phyloP scores from a whole-genome alignment of 2,329 filamentous ascomycete species.

The Calonectria hawksworthii region DNA sequence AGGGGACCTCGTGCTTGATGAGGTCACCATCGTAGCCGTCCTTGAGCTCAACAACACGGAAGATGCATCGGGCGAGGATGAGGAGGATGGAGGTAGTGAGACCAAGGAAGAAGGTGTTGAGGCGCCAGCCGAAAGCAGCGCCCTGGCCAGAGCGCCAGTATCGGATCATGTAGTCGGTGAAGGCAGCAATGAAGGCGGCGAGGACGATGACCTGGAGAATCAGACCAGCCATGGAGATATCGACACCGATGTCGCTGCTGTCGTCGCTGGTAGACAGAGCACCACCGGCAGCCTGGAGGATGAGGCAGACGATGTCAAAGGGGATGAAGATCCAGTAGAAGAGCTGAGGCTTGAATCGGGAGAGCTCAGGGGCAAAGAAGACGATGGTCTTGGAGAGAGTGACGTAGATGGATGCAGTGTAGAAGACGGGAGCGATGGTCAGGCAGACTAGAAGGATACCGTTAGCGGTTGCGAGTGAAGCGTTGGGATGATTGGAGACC shows the following conservation, averaged over 20 bases:
- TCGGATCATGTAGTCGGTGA: constrained; percentile 65
- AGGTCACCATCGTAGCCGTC: constrained; percentile 72
- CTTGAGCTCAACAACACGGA: constrained; percentile 75
- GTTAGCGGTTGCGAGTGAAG: not conserved
- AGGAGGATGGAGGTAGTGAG: constrained; percentile 68
- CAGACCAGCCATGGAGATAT: constrained; percentile 65
- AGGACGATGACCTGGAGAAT: constrained; percentile 71
- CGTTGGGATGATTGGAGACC: constrained; percentile 33
- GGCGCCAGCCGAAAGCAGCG: constrained; percentile 45
- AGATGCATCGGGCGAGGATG: constrained; percentile 74
- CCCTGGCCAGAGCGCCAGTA: constrained; percentile 50
- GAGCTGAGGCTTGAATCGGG: constrained; percentile 58
- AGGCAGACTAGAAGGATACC: constrained; percentile 61
- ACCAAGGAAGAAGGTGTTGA: constrained; percentile 64
- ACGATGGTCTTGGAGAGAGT: constrained; percentile 64
- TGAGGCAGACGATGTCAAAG: constrained; percentile 69
- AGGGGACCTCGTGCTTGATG: constrained; percentile 65
- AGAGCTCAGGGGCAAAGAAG: constrained; percentile 55
- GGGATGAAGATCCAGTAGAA: constrained; percentile 67
- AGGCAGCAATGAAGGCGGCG: constrained; percentile 62
- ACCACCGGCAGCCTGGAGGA: constrained; percentile 70
- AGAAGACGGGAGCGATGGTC: constrained; percentile 62
- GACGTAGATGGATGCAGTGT: constrained; percentile 76
- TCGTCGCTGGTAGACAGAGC: constrained; percentile 62
- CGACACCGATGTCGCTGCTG: constrained; percentile 53